Base-by-base conservation (phyloP, 1,284 basidiomycete species). In the Gymnopus androsaceus region DNA sequence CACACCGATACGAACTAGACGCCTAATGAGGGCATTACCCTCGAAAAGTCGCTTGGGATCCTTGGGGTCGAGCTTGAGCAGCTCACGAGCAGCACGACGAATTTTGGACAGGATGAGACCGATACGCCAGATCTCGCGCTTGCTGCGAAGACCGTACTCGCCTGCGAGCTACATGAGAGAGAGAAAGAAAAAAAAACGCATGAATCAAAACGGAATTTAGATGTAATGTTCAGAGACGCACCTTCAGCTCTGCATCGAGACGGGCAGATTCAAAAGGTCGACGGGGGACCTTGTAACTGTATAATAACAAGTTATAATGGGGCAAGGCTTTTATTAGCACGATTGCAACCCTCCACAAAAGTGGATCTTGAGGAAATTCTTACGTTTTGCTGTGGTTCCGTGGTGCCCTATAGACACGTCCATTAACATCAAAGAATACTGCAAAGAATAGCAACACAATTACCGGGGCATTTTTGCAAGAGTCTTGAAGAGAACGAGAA, bases 111-210 rank as follows among this genome's bases (percentile, higher is more conserved):
- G 89, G 72, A 88, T 88, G 71, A 99, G 89, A 74, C 95, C 89
- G 76, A 99, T 98, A 72, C 97, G 93, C 96, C 96, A 99, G 81
- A 99, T 98, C 83, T 99, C 96, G 72, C 94, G 92, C 87, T 99
- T 99, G 92, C 98, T 99, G 77, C 95, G 93, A 70, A 99, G 93
- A 78, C 96, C 96, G 83, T 96, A 99, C 83, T 99, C 97, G 79
- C 96, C 96, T 61, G 95, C 95, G 78, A 98, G 94, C 94, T 94
- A 63, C 41, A 27, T 44, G 30, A n/a, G 42, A 28, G 51, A 42
- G 51, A n/a, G n/a, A n/a, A n/a, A n/a, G n/a, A n/a, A n/a, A n/a
- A n/a, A n/a, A n/a, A n/a, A n/a, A n/a, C n/a, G n/a, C n/a, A n/a
- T n/a, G n/a, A n/a, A n/a, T n/a, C n/a, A n/a, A n/a, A n/a, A n/a